Conservation (phyloP, 139 green algal species). For the Tetradesmus lagerheimii region DNA sequence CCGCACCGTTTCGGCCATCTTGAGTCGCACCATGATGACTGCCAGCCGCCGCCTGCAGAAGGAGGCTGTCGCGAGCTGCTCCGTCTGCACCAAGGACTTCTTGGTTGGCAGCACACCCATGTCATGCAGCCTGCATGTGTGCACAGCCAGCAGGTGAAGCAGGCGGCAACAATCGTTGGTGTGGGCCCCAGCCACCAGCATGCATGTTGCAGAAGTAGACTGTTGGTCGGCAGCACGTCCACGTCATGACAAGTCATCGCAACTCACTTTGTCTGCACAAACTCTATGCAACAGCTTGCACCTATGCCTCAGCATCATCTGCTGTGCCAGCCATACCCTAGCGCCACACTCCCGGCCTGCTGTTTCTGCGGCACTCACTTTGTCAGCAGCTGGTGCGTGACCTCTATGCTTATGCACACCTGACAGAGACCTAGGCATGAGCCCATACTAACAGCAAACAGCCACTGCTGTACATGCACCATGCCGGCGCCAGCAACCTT, state of each 20-base stretch:
- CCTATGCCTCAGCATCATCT: too few relatives aligned
- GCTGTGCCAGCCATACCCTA: too few relatives aligned
- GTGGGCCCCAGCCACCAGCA: too few relatives aligned
- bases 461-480: neutral
- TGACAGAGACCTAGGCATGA: neutral
- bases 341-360: too few relatives aligned
- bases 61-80: slow-evolving; percentile 90
- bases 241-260: too few relatives aligned
- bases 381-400: neutral
- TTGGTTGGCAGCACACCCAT: slow-evolving; percentile 95
- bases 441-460: neutral
- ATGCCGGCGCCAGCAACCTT: neutral
- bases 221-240: slow-evolving; percentile 93
- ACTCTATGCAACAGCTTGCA: too few relatives aligned
- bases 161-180: too few relatives aligned
- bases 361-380: too few relatives aligned
- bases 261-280: too few relatives aligned
- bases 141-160: neutral
- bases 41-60: slow-evolving; percentile 94
- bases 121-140: slow-evolving; percentile 83
- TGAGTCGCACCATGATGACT: slow-evolving; percentile 94
- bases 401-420: neutral
- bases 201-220: too few relatives aligned
- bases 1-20: slow-evolving; percentile 93
- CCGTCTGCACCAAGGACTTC: slow-evolving; percentile 94